Percentiles rank a stretch among this genome's conserved stretches.
Conservation (phyloP, 345 rosid species). For the Punica granatum region DNA sequence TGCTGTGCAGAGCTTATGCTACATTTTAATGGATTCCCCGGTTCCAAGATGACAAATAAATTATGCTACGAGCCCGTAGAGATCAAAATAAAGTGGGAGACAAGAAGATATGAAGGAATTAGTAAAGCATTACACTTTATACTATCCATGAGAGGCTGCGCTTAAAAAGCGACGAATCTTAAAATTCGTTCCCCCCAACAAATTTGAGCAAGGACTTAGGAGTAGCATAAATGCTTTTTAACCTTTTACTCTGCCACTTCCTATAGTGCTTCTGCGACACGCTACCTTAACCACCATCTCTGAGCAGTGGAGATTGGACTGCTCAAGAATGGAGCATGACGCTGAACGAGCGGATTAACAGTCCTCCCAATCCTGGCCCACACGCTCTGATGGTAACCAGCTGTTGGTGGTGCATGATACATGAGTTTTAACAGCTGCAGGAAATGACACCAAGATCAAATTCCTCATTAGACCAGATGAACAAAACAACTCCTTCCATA, state of each 20-base stretch:
- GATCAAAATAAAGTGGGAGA: no score
- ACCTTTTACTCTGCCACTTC: background rate
- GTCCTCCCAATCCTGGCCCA: slow-evolving; percentile 73
- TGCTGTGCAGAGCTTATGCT: no score
- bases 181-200: no score
- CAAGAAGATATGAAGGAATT: no score
- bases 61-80: no score
- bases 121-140: no score
- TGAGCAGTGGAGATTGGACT: slow-evolving; percentile 59
- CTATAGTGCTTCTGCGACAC: background rate
- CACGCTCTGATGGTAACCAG: slow-evolving; percentile 78
- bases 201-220: no score
- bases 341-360: slow-evolving; percentile 53
- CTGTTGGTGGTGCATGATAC: slow-evolving; percentile 90
- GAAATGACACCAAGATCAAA: background rate
- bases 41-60: no score
- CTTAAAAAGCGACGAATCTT: no score
- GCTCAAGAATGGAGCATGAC: slow-evolving; percentile 68
- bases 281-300: slow-evolving; percentile 88
- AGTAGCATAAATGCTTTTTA: no score
- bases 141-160: no score
- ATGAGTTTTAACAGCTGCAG: slow-evolving; percentile 87
- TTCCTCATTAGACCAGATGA: background rate
- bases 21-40: no score
- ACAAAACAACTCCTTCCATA: background rate